These are phyloP conservation scores for Vigna unguiculata DNA, from an alignment of 306 rosid genomes.

Conservation along the genomic window DNA sequence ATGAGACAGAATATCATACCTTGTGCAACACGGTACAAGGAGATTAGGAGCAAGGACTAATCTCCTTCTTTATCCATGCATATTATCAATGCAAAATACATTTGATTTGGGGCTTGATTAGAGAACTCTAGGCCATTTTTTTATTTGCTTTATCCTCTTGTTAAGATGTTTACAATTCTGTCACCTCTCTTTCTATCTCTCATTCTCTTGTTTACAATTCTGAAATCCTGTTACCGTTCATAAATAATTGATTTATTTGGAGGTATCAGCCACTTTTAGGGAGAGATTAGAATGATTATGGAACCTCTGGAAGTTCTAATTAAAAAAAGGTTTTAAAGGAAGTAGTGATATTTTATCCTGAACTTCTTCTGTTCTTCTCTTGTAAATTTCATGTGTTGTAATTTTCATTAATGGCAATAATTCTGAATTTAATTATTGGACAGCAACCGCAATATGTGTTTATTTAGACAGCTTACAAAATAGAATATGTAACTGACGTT, in stretches of 20 bases:
- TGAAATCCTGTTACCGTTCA: conserved; percentile 22
- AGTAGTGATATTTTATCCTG: conserved; percentile 2
- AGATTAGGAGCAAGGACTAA: neutral
- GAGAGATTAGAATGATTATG: conserved; percentile 13
- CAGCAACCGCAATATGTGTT: no score
- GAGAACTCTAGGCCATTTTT: no score
- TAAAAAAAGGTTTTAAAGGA: conserved; percentile 2
- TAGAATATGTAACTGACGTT: no score
- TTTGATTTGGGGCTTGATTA: no score
- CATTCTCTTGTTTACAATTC: neutral
- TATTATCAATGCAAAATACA: no score
- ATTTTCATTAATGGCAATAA: neutral
- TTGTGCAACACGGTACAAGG: neutral
- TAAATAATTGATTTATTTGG: conserved; percentile 24
- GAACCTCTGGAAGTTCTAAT: neutral
- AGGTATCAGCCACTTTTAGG: conserved; percentile 3
- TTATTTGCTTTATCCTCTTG: no score
- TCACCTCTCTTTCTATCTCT: conserved; percentile 6
- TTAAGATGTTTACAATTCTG: no score
- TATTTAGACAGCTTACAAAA: no score
- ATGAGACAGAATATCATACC: neutral
- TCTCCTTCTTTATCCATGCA: neutral
- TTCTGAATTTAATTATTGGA: neutral
- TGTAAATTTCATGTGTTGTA: conserved; percentile 5
- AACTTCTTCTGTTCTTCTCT: conserved; percentile 3